Percentiles rank a stretch among this genome's conserved stretches.
phyloP scores from a whole-genome alignment of 164 flowering plant species.

The Piper longum region DNA sequence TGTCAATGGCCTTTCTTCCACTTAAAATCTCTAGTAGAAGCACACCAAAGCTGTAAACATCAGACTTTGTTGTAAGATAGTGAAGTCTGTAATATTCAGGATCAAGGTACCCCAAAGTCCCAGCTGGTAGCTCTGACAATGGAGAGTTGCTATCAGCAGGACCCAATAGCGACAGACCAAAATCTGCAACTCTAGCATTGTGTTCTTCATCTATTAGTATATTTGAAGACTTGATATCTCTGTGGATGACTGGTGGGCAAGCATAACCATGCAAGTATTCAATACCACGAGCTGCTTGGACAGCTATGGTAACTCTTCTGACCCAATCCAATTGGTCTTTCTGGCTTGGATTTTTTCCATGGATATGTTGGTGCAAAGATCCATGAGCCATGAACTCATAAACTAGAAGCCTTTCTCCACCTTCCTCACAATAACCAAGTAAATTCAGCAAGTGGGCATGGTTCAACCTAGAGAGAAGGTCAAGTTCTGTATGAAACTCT shows the following conservation, averaged over 20 bases:
- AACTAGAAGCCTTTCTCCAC: conserved; percentile 32
- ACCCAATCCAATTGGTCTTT: conserved; percentile 52
- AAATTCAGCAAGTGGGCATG: conserved; percentile 74
- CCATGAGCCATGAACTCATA: conserved; percentile 94
- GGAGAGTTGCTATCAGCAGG: conserved; percentile 36
- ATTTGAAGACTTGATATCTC: conserved; percentile 86
- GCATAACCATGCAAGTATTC: conserved; percentile 44
- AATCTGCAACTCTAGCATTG: conserved; percentile 86
- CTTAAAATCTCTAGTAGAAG: conserved; percentile 81
- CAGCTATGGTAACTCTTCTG: conserved; percentile 57
- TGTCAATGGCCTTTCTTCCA: conserved; percentile 85
- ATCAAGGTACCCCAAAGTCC: conserved; percentile 88
- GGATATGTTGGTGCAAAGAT: conserved; percentile 60
- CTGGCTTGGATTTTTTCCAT: conserved; percentile 14
- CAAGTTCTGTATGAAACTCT: conserved; percentile 65
- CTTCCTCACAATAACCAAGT: conserved; percentile 47
- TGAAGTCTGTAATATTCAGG: conserved; percentile 86
- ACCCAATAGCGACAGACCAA: conserved; percentile 65
- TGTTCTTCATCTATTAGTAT: conserved; percentile 55
- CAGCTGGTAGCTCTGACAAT: conserved; percentile 79
- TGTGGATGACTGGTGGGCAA: conserved; percentile 70
- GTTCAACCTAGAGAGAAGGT: conserved; percentile 54
- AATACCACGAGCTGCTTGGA: conserved; percentile 67
- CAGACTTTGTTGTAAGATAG: conserved; percentile 72
- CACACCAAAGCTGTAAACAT: conserved; percentile 93